A percentile compares a stretch with the other conserved stretches of the same genome.
Conservation (phyloP, 345 rosid genomes). For the Salix udensis region DNA sequence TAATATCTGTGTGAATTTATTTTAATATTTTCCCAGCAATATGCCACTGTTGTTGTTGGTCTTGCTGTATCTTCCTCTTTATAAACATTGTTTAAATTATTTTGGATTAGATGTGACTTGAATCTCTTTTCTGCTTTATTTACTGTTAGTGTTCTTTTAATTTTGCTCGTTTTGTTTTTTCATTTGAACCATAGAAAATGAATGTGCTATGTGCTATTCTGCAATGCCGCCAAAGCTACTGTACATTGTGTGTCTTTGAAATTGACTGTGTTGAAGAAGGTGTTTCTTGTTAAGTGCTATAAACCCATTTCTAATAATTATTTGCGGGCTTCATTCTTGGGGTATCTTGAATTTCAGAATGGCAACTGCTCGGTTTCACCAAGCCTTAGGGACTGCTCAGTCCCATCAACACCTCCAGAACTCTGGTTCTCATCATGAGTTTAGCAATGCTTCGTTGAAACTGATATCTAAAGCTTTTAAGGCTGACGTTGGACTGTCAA, state of each 20-base stretch:
- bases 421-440: slow-evolving; percentile 32
- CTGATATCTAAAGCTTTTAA: slow-evolving; percentile 30
- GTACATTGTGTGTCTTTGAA: background rate
- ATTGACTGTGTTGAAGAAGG: background rate
- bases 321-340: background rate
- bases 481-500: slow-evolving; percentile 26
- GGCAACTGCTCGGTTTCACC: slow-evolving; percentile 57
- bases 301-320: background rate
- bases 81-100: background rate
- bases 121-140: background rate
- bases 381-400: slow-evolving; percentile 38
- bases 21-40: background rate
- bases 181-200: background rate
- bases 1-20: background rate
- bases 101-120: background rate
- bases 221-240: background rate
- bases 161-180: background rate
- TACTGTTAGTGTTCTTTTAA: background rate
- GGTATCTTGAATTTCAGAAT: slow-evolving; percentile 44
- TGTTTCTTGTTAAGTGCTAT: background rate
- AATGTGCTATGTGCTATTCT: slow-evolving; percentile 1
- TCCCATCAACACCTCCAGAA: slow-evolving; percentile 29
- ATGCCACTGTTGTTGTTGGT: background rate
- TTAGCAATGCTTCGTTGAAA: slow-evolving; percentile 31
- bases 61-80: background rate